Evolutionary conservation across 108 stramenopile genomes (phyloP), one percentile per base, ranked within the genome.

Genomic region (Skeletonema marinoi): DNA sequence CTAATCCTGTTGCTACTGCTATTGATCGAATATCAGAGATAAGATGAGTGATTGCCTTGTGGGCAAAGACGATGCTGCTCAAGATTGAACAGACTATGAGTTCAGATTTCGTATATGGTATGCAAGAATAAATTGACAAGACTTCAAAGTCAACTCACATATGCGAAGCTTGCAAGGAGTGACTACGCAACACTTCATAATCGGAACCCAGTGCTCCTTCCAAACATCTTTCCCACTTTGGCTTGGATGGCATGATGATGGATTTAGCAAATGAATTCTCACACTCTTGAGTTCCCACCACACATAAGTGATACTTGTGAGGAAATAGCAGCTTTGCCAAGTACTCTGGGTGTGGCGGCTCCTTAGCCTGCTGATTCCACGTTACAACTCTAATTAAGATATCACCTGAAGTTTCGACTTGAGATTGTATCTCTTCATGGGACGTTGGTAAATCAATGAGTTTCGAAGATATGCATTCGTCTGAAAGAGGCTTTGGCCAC

Each of bases 151-250:
- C 2, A 38, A 21, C 74, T 50, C 31, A 70, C 70, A 76, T 70
- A 71, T 80, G 85, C 10, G 73, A 84, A 2, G 85, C 82, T 59
- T 87, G 88, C n/a, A 89, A 81, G 7, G 88, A 83, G 61, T 89
- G 88, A 25, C 82, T 73, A n/a, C 83, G 67, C 38, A 89, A 19
- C 6, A 62, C 58, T 19, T 68, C 39, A 73, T 87, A 89, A 44
- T 81, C 71, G 1, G 30, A 35, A 1, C 88, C 88, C 14, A 86
- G 32, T 0, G 69, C 77, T 31, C 16, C 78, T 7, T 36, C 35
- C 3, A 89, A 38, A 3, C 58, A 31, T 0, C 50, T 81, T 65
- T 82, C 80, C 88, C 88, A 89, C 65, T 76, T 79, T 8, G 33
- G 35, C 54, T 89, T 89, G 38, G 70, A 54, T 31, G 78, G 84